A percentile compares a stretch with the other conserved stretches of the same genome.
Conservation (phyloP, 768 basidiomycete species). For the Postia placenta region DNA sequence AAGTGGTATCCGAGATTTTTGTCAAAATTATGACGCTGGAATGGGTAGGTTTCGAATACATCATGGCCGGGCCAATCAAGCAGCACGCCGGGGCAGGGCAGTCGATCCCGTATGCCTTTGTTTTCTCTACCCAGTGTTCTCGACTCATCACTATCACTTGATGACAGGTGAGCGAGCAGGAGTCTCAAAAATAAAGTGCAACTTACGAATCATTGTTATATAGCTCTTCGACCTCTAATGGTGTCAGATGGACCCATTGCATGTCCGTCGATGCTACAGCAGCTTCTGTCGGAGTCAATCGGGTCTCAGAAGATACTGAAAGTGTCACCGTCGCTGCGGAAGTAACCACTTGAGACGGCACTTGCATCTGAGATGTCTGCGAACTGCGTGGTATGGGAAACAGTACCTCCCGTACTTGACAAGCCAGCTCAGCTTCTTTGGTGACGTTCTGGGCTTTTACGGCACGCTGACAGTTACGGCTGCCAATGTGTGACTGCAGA, state of each 20-base stretch:
- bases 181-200: not conserved
- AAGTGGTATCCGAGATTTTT: conserved; percentile 3
- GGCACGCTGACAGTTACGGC: not conserved
- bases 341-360: not conserved
- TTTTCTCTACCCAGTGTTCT: not conserved
- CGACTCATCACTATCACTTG: not conserved
- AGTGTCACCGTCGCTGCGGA: no score
- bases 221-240: not conserved
- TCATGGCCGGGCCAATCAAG: conserved; percentile 2
- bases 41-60: conserved; percentile 5
- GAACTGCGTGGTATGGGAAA: not conserved
- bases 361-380: not conserved
- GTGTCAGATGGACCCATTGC: no score
- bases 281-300: no score
- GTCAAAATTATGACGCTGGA: conserved; percentile 3
- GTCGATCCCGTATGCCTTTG: not conserved
- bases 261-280: no score
- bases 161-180: not conserved
- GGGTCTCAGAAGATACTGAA: no score
- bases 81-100: conserved; percentile 3
- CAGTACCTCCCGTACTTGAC: not conserved
- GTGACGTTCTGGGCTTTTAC: not conserved
- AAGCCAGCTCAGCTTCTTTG: not conserved
- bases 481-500: not conserved
- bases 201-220: not conserved